These are phyloP conservation scores for Digitaria exilis DNA, from an alignment of 202 grass and related monocot species.

Conservation along the genomic window DNA sequence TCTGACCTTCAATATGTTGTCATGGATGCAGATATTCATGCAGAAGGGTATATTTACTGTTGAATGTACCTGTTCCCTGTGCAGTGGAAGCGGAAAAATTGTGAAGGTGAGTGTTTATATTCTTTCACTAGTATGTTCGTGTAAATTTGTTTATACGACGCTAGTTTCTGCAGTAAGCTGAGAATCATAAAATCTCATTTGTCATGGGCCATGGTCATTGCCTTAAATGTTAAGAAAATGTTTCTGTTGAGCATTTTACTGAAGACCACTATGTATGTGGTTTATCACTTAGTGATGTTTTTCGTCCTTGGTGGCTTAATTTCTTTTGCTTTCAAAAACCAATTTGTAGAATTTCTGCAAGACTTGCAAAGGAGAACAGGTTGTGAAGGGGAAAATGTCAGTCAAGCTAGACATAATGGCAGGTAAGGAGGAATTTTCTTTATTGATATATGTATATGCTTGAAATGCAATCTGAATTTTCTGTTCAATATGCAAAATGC, in stretches of 20 bases:
- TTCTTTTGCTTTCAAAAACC: slow-evolving; percentile 39
- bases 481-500: slow-evolving; percentile 15
- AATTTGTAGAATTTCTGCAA: slow-evolving; percentile 87
- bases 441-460: slow-evolving; percentile 20
- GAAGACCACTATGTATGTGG: slow-evolving; percentile 18
- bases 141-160: neutral
- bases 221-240: neutral
- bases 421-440: slow-evolving; percentile 47
- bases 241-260: neutral
- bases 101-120: slow-evolving; percentile 65
- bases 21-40: slow-evolving; percentile 61
- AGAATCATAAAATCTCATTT: slow-evolving; percentile 7
- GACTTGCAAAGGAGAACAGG: slow-evolving; percentile 86
- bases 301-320: slow-evolving; percentile 16
- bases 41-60: slow-evolving; percentile 68
- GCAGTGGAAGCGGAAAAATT: slow-evolving; percentile 86
- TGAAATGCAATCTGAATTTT: slow-evolving; percentile 31
- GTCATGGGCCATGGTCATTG: neutral
- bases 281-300: slow-evolving; percentile 28
- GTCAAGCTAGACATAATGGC: slow-evolving; percentile 90
- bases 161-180: slow-evolving; percentile 2
- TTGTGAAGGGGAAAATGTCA: slow-evolving; percentile 77
- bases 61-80: slow-evolving; percentile 70
- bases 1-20: slow-evolving; percentile 38
- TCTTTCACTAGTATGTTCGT: slow-evolving; percentile 24